phyloP scores from a whole-genome alignment of 805 yeast species.

The Nakazawaea anatomiae region DNA sequence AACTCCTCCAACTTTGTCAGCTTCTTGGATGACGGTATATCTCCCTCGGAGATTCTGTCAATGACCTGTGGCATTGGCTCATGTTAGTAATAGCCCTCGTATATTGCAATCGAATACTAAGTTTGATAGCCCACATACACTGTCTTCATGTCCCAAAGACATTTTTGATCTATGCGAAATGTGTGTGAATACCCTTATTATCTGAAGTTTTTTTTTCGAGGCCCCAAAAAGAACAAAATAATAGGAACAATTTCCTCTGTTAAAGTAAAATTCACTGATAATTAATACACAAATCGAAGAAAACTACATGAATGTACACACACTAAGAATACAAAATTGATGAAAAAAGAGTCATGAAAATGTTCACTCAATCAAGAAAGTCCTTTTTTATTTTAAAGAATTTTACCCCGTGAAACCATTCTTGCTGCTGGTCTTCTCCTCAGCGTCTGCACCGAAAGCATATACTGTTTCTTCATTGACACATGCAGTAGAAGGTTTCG shows the following conservation, averaged over 20 bases:
- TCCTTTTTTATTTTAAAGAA: neutral
- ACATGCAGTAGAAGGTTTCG: conserved; percentile 1
- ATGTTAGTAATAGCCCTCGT: neutral
- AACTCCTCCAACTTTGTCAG: conserved; percentile 1
- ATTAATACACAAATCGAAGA: too few species aligned
- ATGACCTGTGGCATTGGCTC: conserved; percentile 3
- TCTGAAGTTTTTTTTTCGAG: neutral
- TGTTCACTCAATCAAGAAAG: neutral
- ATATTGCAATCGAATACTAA: neutral
- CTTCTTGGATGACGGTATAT: neutral
- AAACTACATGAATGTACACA: too few species aligned
- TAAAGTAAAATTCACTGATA: too few species aligned
- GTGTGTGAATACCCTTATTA: neutral
- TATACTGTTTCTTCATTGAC: conserved; percentile 7
- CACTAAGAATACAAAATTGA: too few species aligned
- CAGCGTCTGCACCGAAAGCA: neutral
- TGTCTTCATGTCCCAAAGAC: conserved; percentile 8
- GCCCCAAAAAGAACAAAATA: neutral
- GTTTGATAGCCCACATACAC: neutral
- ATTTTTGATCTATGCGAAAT: neutral
- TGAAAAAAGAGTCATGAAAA: too few species aligned
- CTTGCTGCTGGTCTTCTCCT: neutral
- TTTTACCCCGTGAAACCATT: neutral
- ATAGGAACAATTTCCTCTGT: too few species aligned
- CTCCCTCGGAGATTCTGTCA: conserved; percentile 9